phyloP scores from a whole-genome alignment of 2,329 filamentous ascomycete species.

The Juglanconis oblonga region DNA sequence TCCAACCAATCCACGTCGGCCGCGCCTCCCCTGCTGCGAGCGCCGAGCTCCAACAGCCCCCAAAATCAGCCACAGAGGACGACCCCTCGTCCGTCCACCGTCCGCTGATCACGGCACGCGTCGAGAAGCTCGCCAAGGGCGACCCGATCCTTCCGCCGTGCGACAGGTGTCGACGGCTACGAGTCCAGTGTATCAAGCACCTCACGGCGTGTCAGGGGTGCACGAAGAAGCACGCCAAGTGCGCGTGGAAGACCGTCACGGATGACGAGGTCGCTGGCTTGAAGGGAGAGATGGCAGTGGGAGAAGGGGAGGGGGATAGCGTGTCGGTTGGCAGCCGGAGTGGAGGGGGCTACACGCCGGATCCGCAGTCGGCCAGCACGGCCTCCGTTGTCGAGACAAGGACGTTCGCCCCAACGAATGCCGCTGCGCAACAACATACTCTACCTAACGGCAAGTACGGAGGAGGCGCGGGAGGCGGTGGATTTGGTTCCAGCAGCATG shows the following conservation, averaged over 20 bases:
- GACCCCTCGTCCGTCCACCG: slow-evolving; percentile 33
- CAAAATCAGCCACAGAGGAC: slow-evolving; percentile 26
- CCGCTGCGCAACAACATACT: not conserved
- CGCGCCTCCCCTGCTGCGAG: slow-evolving; percentile 28
- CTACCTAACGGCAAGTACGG: not conserved
- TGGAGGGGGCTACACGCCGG: slow-evolving; percentile 19
- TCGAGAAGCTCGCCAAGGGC: slow-evolving; percentile 72
- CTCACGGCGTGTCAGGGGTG: slow-evolving; percentile 83
- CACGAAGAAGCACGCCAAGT: slow-evolving; percentile 87
- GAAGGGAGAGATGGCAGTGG: slow-evolving; percentile 18
- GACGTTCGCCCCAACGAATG: slow-evolving; percentile 1
- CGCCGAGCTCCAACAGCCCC: slow-evolving; percentile 22
- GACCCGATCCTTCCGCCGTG: slow-evolving; percentile 78
- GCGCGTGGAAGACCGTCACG: slow-evolving; percentile 78
- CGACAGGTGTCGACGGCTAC: slow-evolving; percentile 75
- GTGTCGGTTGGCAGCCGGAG: slow-evolving; percentile 20
- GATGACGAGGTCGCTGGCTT: slow-evolving; percentile 58
- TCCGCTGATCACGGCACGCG: slow-evolving; percentile 66
- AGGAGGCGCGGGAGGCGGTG: not conserved
- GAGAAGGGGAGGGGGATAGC: slow-evolving; percentile 29
- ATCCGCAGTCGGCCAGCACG: slow-evolving; percentile 4
- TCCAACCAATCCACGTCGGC: slow-evolving; percentile 13
- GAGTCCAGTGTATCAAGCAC: slow-evolving; percentile 81
- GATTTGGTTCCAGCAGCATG: not conserved
- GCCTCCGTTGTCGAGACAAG: slow-evolving; percentile 2